Conservation (phyloP, 129 eudicot genomes). For the Scalesia atractyloides region DNA sequence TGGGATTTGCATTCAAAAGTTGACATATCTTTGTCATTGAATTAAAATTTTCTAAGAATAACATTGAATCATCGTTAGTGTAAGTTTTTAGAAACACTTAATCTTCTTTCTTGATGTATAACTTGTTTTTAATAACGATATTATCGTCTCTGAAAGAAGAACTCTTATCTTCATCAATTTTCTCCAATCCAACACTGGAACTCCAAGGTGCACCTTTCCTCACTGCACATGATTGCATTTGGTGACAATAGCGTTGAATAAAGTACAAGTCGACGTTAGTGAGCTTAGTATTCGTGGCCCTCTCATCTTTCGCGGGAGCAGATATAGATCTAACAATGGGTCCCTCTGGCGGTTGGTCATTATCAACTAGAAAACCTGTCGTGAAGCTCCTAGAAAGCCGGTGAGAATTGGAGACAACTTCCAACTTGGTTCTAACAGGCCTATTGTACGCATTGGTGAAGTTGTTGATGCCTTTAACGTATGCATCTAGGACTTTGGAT, state of each 20-base stretch:
- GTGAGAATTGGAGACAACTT: neutral
- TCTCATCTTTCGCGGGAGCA: neutral
- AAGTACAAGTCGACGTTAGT: neutral
- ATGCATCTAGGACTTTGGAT: conserved; percentile 21
- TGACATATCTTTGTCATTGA: neutral
- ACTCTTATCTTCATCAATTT: conserved; percentile 21
- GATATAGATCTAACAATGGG: conserved; percentile 30
- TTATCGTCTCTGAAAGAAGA: conserved; percentile 15
- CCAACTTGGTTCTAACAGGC: conserved; percentile 13
- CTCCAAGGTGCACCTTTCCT: conserved; percentile 23
- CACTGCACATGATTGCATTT: neutral
- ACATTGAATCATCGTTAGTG: no score
- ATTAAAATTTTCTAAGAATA: no score
- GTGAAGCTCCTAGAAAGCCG: conserved; percentile 26
- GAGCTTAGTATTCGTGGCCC: neutral
- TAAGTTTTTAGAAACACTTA: neutral
- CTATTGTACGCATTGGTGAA: conserved; percentile 8
- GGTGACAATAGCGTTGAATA: neutral
- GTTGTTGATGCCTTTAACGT: conserved; percentile 25
- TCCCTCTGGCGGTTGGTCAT: conserved; percentile 23
- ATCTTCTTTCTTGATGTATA: neutral
- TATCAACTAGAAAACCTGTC: neutral
- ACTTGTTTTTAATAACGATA: neutral
- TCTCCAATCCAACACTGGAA: conserved; percentile 19
- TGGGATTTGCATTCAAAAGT: neutral